Evolutionary conservation across 73 alveolate genomes (phyloP).

Genomic region (Paramecium caudatum): DNA sequence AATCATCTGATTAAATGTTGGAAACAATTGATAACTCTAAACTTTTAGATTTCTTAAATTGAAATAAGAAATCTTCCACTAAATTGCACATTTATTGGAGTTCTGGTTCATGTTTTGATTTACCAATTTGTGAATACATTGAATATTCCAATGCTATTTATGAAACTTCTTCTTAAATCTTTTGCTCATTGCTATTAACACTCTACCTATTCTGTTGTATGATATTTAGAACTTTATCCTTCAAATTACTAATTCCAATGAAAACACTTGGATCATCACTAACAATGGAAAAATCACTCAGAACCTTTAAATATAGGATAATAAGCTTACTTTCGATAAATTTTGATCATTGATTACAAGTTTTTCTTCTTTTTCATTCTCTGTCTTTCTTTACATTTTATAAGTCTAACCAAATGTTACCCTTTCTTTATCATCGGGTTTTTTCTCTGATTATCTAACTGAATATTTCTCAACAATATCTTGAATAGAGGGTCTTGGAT

Average conservation of each 20-base stretch:
- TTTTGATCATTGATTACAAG: constrained; percentile 8
- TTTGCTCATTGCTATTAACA: background rate
- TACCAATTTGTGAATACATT: constrained; percentile 30
- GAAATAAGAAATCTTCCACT: constrained; percentile 37
- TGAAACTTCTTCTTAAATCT: constrained; percentile 8
- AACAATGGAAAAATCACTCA: constrained; percentile 43
- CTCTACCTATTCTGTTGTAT: constrained; percentile 3
- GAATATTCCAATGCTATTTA: constrained; percentile 25
- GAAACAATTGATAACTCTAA: background rate
- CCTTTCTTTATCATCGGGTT: constrained; percentile 11
- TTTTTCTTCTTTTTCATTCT: constrained; percentile 8
- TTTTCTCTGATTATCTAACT: background rate
- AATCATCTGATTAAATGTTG: background rate
- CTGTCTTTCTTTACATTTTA: background rate
- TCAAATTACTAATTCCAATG: background rate
- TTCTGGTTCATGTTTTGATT: constrained; percentile 50
- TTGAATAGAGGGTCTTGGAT: constrained; percentile 23
- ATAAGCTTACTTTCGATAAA: background rate
- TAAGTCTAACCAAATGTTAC: constrained; percentile 2
- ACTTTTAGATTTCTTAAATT: background rate
- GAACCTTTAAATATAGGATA: constrained; percentile 24
- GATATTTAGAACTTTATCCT: background rate
- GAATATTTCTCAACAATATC: constrained; percentile 28
- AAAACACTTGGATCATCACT: constrained; percentile 50
- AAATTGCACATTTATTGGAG: constrained; percentile 24